Conservation (phyloP, 306 rosid genomes). For the Trifolium fragiferum region DNA sequence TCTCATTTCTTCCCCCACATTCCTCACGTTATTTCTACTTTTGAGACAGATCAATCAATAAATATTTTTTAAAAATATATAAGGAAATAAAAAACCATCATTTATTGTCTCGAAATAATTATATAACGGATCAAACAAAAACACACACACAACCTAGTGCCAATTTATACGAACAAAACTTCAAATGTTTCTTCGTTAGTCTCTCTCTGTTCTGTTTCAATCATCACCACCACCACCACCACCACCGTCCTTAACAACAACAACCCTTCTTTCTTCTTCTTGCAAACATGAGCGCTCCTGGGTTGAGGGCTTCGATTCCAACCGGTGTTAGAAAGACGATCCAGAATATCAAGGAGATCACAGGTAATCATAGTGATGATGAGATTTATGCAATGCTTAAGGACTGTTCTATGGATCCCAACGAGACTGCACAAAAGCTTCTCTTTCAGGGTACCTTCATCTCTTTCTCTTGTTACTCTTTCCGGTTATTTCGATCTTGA, state of each 20-base stretch:
- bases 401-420: conserved; percentile 98
- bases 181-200: conserved; percentile 37
- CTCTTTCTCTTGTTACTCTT: not conserved
- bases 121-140: conserved; percentile 26
- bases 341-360: conserved; percentile 89
- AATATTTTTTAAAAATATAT: not conserved
- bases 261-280: conserved; percentile 12
- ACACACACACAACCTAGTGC: conserved; percentile 12
- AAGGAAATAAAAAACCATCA: not conserved
- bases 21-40: conserved; percentile 24
- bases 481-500: conserved; percentile 41
- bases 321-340: conserved; percentile 69
- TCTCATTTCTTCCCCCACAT: not conserved
- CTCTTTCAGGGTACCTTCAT: conserved; percentile 74
- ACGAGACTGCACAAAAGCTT: conserved; percentile 91
- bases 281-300: conserved; percentile 52
- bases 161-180: conserved; percentile 26
- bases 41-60: not conserved
- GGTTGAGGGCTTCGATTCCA: conserved; percentile 85
- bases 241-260: conserved; percentile 6
- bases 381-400: conserved; percentile 95
- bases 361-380: conserved; percentile 82
- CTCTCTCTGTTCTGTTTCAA: conserved; percentile 21
- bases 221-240: not conserved
- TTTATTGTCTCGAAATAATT: conserved; percentile 9